Evolutionary conservation across 257 asterid species (phyloP).

Genomic region (Orobanche coerulescens): DNA sequence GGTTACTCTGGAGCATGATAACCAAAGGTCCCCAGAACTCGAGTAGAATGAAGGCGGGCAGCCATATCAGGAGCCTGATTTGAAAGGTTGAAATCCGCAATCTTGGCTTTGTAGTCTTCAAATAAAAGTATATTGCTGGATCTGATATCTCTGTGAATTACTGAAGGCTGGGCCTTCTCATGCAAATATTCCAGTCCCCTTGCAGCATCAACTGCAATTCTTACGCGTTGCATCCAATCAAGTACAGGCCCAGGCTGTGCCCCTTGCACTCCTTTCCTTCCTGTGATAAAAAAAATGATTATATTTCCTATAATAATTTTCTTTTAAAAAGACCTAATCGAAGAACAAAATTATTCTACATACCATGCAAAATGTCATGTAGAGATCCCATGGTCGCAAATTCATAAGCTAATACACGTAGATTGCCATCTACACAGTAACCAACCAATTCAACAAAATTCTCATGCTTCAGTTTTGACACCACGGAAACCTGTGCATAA

Average conservation of each 20-base stretch:
- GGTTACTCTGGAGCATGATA: constrained; percentile 98
- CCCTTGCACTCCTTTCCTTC: constrained; percentile 97
- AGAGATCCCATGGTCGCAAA: constrained; percentile 98
- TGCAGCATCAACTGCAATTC: constrained; percentile 95
- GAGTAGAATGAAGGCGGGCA: constrained; percentile 97
- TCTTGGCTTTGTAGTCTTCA: constrained; percentile 86
- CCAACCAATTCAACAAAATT: constrained; percentile 88
- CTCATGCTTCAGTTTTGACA: constrained; percentile 84
- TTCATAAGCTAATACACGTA: constrained; percentile 89
- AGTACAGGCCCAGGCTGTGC: constrained; percentile 99
- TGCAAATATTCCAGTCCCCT: constrained; percentile 96
- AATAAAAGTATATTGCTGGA: constrained; percentile 95
- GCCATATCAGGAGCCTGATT: constrained; percentile 99
- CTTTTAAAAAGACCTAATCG: neutral
- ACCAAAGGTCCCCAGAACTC: constrained; percentile 97
- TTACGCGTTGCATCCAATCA: constrained; percentile 94
- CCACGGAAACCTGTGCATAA: constrained; percentile 75
- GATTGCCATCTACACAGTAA: constrained; percentile 85
- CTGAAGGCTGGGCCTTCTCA: constrained; percentile 74
- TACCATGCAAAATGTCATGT: constrained; percentile 93
- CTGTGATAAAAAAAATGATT: constrained; percentile 29
- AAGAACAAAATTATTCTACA: constrained; percentile 20
- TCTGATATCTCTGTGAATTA: constrained; percentile 92
- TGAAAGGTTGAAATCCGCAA: constrained; percentile 91
- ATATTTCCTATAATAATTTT: neutral